phyloP scores from a whole-genome alignment of 768 basidiomycete species.

The Paxillus ammoniavirescens region DNA sequence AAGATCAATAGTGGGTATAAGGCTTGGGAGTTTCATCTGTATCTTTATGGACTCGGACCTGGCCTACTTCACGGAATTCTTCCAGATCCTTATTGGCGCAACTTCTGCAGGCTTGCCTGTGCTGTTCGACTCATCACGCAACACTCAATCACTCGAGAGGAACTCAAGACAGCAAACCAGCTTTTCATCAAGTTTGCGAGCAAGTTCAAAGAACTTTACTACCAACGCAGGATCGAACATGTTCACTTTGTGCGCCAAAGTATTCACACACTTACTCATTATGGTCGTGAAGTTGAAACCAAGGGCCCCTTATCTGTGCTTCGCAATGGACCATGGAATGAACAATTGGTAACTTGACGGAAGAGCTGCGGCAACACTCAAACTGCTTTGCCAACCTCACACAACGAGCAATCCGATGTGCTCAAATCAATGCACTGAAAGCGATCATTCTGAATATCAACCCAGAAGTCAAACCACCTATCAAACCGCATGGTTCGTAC shows the following conservation, averaged over 20 bases:
- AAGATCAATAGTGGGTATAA: slow-evolving; percentile 16
- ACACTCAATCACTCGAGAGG: too few relatives aligned
- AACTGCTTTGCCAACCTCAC: slow-evolving; percentile 18
- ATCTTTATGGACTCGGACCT: slow-evolving; percentile 15
- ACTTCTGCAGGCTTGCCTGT: slow-evolving; percentile 4
- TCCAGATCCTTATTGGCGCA: slow-evolving; percentile 11
- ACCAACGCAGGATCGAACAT: too few relatives aligned
- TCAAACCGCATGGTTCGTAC: too few relatives aligned
- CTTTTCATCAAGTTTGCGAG: too few relatives aligned
- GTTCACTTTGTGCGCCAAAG: too few relatives aligned
- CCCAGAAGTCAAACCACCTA: background rate
- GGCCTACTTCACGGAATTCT: slow-evolving; percentile 15
- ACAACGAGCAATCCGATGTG: slow-evolving; percentile 14
- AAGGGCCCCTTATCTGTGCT: slow-evolving; percentile 17
- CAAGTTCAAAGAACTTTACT: too few relatives aligned
- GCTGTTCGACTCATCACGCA: too few relatives aligned
- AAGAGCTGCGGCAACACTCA: background rate
- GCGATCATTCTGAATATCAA: slow-evolving; percentile 16
- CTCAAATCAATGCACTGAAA: slow-evolving; percentile 13
- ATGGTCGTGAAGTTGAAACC: slow-evolving; percentile 12
- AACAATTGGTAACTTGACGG: slow-evolving; percentile 16
- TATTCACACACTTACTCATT: slow-evolving; percentile 17
- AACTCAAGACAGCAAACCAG: too few relatives aligned
- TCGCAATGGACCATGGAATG: slow-evolving; percentile 28
- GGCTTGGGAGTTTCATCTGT: slow-evolving; percentile 15